Base-by-base conservation (phyloP, 2,329 filamentous ascomycete genomes). In the Fusarium solani-melongenae region DNA sequence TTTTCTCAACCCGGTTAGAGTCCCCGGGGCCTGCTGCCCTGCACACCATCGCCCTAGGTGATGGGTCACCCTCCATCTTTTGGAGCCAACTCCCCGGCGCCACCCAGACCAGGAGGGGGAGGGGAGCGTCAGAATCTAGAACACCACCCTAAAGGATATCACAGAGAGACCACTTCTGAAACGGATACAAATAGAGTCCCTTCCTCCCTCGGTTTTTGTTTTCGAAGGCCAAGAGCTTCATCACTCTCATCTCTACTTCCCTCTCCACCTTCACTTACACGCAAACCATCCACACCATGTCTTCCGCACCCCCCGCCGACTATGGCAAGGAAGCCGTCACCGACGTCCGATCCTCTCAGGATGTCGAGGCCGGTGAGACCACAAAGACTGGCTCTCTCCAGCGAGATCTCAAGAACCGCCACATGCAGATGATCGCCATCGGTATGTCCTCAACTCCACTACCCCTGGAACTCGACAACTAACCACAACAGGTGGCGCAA, bases 381-480 rank as follows among this genome's bases (percentile, higher is more conserved):
- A 64, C 71, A 59, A 65, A 76, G 63, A 66, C 57, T 34, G 75
- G 75, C 60, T 55, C 66, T 55, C 73, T 78, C 33, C 59, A 78
- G 64, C 88, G 94, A 79, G 92, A 91, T 81, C 84, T 97, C 76
- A 96, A 96, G 84, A 91, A 91, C 34, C 88, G 95, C 63, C 96
- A 98, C 85, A 82, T 98, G 81, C 95, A 98, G 86, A 98, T 98
- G 96, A 98, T 98, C 86, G 96, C 96, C 22, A 97, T 98, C 73
- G 93, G 71, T 73, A 73, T 53, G 71, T 12, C 60, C 36, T 60
- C 7, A 51, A 38, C 58, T 89, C 84, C 22, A 79, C n/a, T 9
- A 24, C 2, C 34, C 29, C 15, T 31, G 27, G n/a, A 7, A 38
- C 38, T 27, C 15, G 15, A 14, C 6, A 58, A 62, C 58, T 72